Conservation (phyloP, 345 rosid species). For the Garcia nutans region DNA sequence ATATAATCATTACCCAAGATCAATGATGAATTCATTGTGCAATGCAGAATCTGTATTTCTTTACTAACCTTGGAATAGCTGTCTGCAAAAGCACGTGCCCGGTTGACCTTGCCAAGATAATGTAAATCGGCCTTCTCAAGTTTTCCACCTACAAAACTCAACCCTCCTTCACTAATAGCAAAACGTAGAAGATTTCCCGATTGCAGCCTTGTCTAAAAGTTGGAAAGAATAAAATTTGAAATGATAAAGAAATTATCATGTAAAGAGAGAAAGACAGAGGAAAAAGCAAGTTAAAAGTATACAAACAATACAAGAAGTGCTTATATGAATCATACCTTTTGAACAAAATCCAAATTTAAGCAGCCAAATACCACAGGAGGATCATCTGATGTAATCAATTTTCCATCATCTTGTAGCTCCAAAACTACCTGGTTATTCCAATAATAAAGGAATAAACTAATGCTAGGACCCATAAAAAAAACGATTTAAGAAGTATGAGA, state of each 20-base stretch:
- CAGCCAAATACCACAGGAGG: slow-evolving; percentile 71
- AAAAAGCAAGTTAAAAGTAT: not conserved
- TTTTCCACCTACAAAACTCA: slow-evolving; percentile 74
- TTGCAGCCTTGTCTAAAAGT: slow-evolving; percentile 55
- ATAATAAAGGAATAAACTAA: not conserved
- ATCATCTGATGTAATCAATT: slow-evolving; percentile 79
- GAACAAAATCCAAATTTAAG: slow-evolving; percentile 59
- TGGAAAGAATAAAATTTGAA: slow-evolving; percentile 10
- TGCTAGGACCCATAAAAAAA: not conserved
- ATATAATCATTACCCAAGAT: not conserved
- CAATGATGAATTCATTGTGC: not conserved
- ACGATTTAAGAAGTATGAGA: slow-evolving; percentile 10
- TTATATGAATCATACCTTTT: slow-evolving; percentile 45
- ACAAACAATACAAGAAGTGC: not conserved
- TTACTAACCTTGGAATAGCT: slow-evolving; percentile 87
- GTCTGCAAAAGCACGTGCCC: slow-evolving; percentile 86
- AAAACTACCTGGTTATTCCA: slow-evolving; percentile 57
- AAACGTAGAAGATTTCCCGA: slow-evolving; percentile 70
- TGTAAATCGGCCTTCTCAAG: slow-evolving; percentile 77
- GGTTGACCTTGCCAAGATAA: slow-evolving; percentile 62
- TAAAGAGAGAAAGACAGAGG: not conserved
- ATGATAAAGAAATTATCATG: not conserved
- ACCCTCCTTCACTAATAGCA: slow-evolving; percentile 67
- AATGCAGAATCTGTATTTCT: not conserved
- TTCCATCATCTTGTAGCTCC: slow-evolving; percentile 84